phyloP scores from a whole-genome alignment of 768 basidiomycete genomes.

The Sistotremastrum niveocremeum region DNA sequence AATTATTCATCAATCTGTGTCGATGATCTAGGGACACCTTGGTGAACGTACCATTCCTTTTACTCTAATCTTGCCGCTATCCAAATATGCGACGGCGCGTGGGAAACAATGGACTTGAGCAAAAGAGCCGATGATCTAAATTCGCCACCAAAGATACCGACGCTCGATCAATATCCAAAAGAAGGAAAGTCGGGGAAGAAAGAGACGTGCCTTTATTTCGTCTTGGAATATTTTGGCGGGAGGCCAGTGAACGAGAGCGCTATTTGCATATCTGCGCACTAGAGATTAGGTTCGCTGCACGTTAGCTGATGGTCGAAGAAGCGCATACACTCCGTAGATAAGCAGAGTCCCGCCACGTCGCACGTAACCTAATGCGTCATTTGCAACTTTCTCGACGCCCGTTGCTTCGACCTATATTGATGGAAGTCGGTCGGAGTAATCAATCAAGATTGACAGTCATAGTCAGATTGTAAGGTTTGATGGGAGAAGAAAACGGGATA shows the following conservation, averaged over 20 bases:
- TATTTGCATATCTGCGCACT: no score
- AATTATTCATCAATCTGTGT: slow-evolving; percentile 1
- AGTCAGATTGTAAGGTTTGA: not conserved
- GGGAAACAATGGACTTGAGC: slow-evolving; percentile 26
- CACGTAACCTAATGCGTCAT: slow-evolving; percentile 83
- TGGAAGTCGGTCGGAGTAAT: not conserved
- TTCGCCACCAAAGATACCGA: not conserved
- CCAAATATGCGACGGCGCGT: slow-evolving; percentile 24
- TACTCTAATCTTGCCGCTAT: slow-evolving; percentile 20
- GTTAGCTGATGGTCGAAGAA: no score
- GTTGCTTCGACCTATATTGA: slow-evolving; percentile 42
- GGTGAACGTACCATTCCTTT: slow-evolving; percentile 16
- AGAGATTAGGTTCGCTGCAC: no score
- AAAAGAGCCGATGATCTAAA: slow-evolving; percentile 21
- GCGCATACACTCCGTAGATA: no score
- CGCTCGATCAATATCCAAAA: no score
- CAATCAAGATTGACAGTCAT: not conserved
- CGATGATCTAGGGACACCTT: no score
- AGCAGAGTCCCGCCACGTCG: slow-evolving; percentile 18
- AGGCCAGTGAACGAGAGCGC: no score
- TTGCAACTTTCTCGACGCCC: slow-evolving; percentile 77
- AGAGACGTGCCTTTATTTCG: no score
- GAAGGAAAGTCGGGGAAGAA: no score
- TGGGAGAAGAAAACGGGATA: not conserved
- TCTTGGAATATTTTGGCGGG: no score